Conservation (phyloP, 371 early-diverging fungal genomes). For the Mucor piriformis region DNA sequence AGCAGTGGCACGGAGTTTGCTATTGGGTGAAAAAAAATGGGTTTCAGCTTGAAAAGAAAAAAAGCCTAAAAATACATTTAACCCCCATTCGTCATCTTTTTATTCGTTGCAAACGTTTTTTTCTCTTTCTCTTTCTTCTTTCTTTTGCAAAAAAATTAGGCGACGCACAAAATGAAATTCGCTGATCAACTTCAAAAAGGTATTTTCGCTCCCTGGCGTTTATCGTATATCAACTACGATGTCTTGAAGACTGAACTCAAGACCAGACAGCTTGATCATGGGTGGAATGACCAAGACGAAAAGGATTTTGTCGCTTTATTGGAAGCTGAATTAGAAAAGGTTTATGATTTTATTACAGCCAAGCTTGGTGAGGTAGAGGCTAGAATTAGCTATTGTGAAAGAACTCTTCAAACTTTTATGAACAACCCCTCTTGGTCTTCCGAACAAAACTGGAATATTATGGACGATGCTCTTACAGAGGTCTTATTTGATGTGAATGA, state of each 20-base stretch:
- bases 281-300: constrained; percentile 71
- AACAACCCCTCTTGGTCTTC: constrained; percentile 44
- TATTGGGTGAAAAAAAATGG: not conserved
- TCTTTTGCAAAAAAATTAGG: not conserved
- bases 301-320: constrained; percentile 69
- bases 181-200: constrained; percentile 34
- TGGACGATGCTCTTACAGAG: constrained; percentile 53
- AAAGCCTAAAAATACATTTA: constrained; percentile 6
- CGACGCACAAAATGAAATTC: constrained; percentile 28
- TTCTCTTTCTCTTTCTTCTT: not conserved
- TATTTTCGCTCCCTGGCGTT: constrained; percentile 47
- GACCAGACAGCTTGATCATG: constrained; percentile 35
- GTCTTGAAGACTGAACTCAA: constrained; percentile 41
- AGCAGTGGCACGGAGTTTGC: not conserved
- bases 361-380: constrained; percentile 78
- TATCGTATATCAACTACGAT: constrained; percentile 43
- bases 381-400: constrained; percentile 82
- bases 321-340: constrained; percentile 85
- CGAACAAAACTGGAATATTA: constrained; percentile 45
- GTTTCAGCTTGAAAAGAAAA: constrained; percentile 8
- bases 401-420: constrained; percentile 61
- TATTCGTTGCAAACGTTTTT: not conserved
- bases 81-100: constrained; percentile 6
- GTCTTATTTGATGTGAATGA: constrained; percentile 77
- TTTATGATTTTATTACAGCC: constrained; percentile 75